Base-by-base conservation (phyloP, 2,329 filamentous ascomycete species). In the Neobulgaria alba region DNA sequence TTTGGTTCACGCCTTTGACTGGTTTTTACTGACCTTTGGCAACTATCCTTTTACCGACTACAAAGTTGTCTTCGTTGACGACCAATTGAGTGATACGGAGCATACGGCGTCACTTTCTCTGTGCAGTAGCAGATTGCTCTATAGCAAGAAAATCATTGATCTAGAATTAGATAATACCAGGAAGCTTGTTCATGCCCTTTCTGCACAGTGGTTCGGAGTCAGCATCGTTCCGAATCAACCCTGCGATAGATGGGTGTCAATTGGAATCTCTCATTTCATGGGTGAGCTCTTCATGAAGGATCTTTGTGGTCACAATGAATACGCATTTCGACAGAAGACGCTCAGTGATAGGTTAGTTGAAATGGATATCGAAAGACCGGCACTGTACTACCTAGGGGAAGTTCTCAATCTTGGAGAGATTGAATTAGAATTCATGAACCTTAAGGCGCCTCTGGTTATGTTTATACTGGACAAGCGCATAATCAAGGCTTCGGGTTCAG, bases 401-500 rank as follows among this genome's bases (percentile, higher is more conserved):
- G 70, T 82, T 36, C 67, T 96, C 8, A 78, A 85, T 49, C 67
- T 96, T 4, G 89, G 93, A 52, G 75, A 80, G 34, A 87, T 83
- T n/a, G 86, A 95, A 59, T 72, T 82, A 49, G 85, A 95, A 0
- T 96, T 98, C 50, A 82, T 98, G 72, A 75, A 80, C 12, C 69
- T 96, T 39, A 98, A 98, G 62, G 85, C 90, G 2, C 81, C 90
- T 0, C 69, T 96, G 16, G 86, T 98, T 3, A 72, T 98, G 10
- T 95, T 90, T 59, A 95, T 96, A 37, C 73, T 98, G 5, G 92
- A 98, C 59, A 86, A 89, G 54, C 77, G 92, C 30, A 74, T 98
- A 35, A 79, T 86, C 41, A 98, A 98, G 62, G 82, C 85, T 10
- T 89, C 85, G 43, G 86, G 86, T 29, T 85, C 88, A 33, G 78